Evolutionary conservation across 495 filamentous ascomycete species (phyloP), one percentile per base, ranked within the genome.

Genomic region (Aspergillus kassunensis): DNA sequence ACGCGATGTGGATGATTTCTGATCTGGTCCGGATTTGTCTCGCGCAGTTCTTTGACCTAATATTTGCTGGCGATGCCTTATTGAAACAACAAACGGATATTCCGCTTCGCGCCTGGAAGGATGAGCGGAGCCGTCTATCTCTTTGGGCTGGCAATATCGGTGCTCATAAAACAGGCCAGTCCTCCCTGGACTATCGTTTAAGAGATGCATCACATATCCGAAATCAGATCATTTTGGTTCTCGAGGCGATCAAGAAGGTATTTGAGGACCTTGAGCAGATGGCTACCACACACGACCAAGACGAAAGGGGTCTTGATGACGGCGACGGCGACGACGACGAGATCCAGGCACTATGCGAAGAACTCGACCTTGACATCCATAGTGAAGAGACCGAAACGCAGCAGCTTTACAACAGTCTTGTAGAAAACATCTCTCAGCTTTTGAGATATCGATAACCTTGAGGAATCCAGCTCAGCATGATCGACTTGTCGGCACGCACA

Each of bases 101-200:
- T 6, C 42, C 48, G 3, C 8, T 12, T 3, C 53, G 34, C 4
- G 18, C 12, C 1, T 60, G 65, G 55, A 37, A 47, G 10, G 72
- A 77, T 46, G 65, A 72, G n/a, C 29, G 64, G 2, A 57, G 68
- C 0, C 57, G 67, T 30, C 67, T 78, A 49, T 68, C 70, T 39
- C 49, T 76, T 3, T 77, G 76, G 75, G 65, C 64, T 8, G 64
- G 48, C 3, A 77, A 74, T 56, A 72, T 77, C 40, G 74, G 68
- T 1, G 74, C 74, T 13, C 68, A 78, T 51, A 61, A 63, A 27
- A 63, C 31, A 2, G 63, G 63, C 0, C 56, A 61, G 25, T 72
- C 67, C 29, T 79, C 77, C 0, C 62, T 79, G 1, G 72, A 76
- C 21, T 72, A 69, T 44, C 62, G 72, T 3, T 62, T 79, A 0